Base-by-base conservation (phyloP, 148 eudicot genomes). In the Camellia sinensis region DNA sequence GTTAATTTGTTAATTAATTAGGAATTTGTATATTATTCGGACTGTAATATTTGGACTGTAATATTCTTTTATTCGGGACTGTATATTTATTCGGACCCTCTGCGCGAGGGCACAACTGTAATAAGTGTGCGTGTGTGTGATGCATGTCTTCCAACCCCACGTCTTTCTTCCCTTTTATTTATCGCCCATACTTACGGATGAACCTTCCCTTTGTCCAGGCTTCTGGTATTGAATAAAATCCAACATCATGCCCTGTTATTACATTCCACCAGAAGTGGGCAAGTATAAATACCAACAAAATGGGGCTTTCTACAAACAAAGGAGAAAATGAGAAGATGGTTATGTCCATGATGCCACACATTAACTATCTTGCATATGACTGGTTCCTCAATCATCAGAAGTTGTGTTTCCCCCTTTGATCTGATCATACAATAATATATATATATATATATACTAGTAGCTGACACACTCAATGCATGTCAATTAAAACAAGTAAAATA, bases 161-260 rank as follows among this genome's bases (percentile, higher is more conserved):
- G n/a, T n/a, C n/a, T n/a, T n/a, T n/a, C n/a, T n/a, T n/a, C n/a
- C n/a, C n/a, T n/a, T n/a, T n/a, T n/a, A n/a, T n/a, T n/a, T n/a
- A n/a, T 50, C 73, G 29, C 59, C 71, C n/a, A 60, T 50, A 60
- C 72, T 78, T 50, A 79, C 50, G 3, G 77, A 74, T 6, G 63
- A 15, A 59, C n/a, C 72, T 29, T 75, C 65, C 61, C 3, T 48
- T 67, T 73, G 43, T 59, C 56, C 73, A 5, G 22, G 44, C 43
- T 80, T 82, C 48, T 76, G 78, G 73, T 87, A 86, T 74, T 37
- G 82, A 70, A 94, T 82, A 29, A 90, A 81, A 78, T 84, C 83
- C 69, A 89, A 46, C 88, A 91, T 85, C 91, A 91, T 85, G 29
- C 65, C 88, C 94, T 92, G 90, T 76, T 50, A 73, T 78, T 62